Base-by-base conservation (phyloP, 176 grass and related monocot genomes). In the Phoenix dactylifera region DNA sequence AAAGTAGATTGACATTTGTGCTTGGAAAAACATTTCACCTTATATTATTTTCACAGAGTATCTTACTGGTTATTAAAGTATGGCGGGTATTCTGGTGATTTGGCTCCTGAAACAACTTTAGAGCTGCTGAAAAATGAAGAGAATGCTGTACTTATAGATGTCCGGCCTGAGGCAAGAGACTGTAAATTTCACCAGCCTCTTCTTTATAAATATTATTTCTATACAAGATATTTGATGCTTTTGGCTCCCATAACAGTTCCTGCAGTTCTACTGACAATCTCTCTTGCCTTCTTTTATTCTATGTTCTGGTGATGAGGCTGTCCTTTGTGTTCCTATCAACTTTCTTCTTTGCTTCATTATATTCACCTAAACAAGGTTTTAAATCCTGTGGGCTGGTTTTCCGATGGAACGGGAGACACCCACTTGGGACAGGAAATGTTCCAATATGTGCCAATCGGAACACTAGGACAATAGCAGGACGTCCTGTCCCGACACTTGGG, bases 91-190 rank as follows among this genome's bases (percentile, higher is more conserved):
- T 98, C 87, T 54, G 93, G 87, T 75, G 87, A 91, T 15, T 69
- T 92, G 63, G 54, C 80, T 22, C 87, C 93, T 70, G 81, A 97
- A 68, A 70, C 55, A 30, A 85, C 93, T 51, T 72, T 97, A n/a
- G 81, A 83, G 22, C 75, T 97, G 22, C 63, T 97, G 66, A 88
- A 75, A 86, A 80, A 76, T 61, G 78, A 88, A 67, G 65, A 52
- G 59, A 83, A 85, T 70, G 83, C 93, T 64, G 69, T 97, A 76
- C 93, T 97, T 66, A 70, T 97, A 66, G 93, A 97, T 91, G 87
- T 97, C 79, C 84, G 93, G 70, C 76, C 87, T 85, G 87, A 97
- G 93, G 93, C 84, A 97, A 91, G 93, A 87, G 67, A 91, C 79
- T 97, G 83, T 88, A 88, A 88, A 89, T 89, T 84, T 89, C 86